Base-by-base conservation (phyloP, 2,329 filamentous ascomycete genomes). In the Pseudocercospora fuligena region DNA sequence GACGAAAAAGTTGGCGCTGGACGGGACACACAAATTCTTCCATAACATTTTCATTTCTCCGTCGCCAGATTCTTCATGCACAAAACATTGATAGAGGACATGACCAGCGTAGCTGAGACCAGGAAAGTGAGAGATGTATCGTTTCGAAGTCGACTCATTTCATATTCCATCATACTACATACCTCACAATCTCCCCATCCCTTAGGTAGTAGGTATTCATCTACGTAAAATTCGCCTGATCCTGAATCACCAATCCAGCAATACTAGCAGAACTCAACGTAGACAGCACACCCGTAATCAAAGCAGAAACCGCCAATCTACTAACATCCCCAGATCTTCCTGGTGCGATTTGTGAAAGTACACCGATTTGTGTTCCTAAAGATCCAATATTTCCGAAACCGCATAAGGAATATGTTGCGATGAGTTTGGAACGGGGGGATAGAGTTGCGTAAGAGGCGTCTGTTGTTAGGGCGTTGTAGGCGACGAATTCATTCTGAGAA, bases 291-390 rank as follows among this genome's bases (percentile, higher is more conserved):
- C 93, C 93, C 0, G 91, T 90, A 61, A 93, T 78, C 69, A 97
- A 85, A 5, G 93, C 92, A 33, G 90, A 93, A 21, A 96, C 65
- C 2, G 92, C 92, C 29, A 97, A 85, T 56, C 85, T 85, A 3
- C 91, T 89, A 5, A 97, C 90, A 73, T 95, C 91, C 65, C 90
- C 91, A 43, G 87, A 86, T 53, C 92, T 88, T 3, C 84, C 84
- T 0, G 93, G 92, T 0, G 92, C 90, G 67, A 97, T 87, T 81
- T 96, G 92, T 3, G 90, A 88, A 61, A 97, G 85, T 66, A 96
- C 92, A 82, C 93, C 93, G 68, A 97, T 95, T 80, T 97, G 93
- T 64, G 93, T 94, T 77, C 93, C 93, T 57, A 97, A 86, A 31
- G 92, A 94, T 62, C 91, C 91, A 72, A 97, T 90, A 82, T 97